These are phyloP conservation scores for Quercus berberidifolia DNA, from an alignment of 306 rosid genomes.

Conservation along the genomic window DNA sequence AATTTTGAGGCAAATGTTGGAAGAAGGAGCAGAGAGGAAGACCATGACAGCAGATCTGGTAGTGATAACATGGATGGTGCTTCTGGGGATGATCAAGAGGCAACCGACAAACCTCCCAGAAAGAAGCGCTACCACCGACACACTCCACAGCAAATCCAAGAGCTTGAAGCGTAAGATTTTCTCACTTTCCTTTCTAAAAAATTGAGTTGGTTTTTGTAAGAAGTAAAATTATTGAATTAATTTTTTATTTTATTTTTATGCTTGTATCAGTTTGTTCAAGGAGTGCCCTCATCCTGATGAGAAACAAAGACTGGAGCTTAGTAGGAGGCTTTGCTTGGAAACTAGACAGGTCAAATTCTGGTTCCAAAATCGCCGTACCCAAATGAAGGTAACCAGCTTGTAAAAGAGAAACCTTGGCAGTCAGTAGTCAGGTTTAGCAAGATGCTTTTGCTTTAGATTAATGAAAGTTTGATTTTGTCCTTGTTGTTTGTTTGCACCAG, in stretches of 20 bases:
- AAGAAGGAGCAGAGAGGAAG: conserved; percentile 82
- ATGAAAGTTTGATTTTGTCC: not conserved
- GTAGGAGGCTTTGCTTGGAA: conserved; percentile 72
- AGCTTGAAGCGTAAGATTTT: conserved; percentile 72
- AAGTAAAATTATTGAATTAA: not conserved
- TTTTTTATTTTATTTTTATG: not conserved
- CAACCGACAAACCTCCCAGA: conserved; percentile 68
- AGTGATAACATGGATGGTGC: conserved; percentile 90
- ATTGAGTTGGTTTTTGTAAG: not conserved
- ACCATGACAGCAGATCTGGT: conserved; percentile 94
- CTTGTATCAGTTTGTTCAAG: conserved; percentile 60
- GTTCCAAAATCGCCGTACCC: conserved; percentile 99
- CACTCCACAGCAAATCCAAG: conserved; percentile 98
- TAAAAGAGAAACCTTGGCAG: not conserved
- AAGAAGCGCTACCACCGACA: conserved; percentile 96
- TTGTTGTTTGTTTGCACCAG: conserved; percentile 33
- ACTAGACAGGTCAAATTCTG: conserved; percentile 94
- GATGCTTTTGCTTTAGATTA: not conserved
- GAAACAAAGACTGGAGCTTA: conserved; percentile 85
- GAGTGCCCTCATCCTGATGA: conserved; percentile 99
- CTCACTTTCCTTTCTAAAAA: not conserved
- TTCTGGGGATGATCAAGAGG: conserved; percentile 92
- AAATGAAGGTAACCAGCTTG: conserved; percentile 66
- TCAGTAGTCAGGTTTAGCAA: not conserved
- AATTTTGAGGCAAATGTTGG: conserved; percentile 50